Evolutionary conservation across 331 rosid species (phyloP).

Genomic region (Malus hybrid): DNA sequence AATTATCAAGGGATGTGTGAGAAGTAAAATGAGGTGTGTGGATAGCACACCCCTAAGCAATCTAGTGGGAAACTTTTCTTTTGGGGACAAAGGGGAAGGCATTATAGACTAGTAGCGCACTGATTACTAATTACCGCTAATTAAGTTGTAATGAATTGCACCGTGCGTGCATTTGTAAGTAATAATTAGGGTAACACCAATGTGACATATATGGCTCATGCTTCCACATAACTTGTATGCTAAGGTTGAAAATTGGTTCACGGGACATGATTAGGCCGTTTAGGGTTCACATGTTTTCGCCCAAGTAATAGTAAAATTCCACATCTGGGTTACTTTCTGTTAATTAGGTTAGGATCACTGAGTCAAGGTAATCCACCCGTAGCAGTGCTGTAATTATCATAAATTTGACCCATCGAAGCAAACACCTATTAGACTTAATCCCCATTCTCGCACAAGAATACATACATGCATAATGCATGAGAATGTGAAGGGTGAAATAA

Average conservation of each 20-base stretch:
- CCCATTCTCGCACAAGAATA: slow-evolving; percentile 4
- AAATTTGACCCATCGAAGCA: slow-evolving; percentile 14
- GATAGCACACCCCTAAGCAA: not conserved
- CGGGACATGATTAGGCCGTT: slow-evolving; percentile 1
- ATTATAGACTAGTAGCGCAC: slow-evolving; percentile 16
- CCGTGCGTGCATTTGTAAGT: slow-evolving; percentile 38
- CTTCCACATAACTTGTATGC: slow-evolving; percentile 29
- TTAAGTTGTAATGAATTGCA: slow-evolving; percentile 20
- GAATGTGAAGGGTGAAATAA: not conserved
- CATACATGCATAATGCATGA: not conserved
- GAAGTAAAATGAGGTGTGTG: no score
- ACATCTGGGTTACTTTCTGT: slow-evolving; percentile 9
- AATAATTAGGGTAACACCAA: slow-evolving; percentile 33
- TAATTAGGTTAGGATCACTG: slow-evolving; percentile 1
- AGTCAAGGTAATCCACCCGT: slow-evolving; percentile 50
- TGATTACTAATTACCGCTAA: slow-evolving; percentile 12
- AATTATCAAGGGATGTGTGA: no score
- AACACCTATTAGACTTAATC: not conserved
- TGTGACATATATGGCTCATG: slow-evolving; percentile 10
- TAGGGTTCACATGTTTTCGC: slow-evolving; percentile 8
- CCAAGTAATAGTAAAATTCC: not conserved
- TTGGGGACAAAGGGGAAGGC: slow-evolving; percentile 15
- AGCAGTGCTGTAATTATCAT: slow-evolving; percentile 24
- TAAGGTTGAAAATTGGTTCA: not conserved
- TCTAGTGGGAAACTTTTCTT: not conserved